A percentile compares a stretch with the other conserved stretches of the same genome.
Conservation (phyloP, 225 moss, liverwort and hornwort species). For the Lunularia cruciata region DNA sequence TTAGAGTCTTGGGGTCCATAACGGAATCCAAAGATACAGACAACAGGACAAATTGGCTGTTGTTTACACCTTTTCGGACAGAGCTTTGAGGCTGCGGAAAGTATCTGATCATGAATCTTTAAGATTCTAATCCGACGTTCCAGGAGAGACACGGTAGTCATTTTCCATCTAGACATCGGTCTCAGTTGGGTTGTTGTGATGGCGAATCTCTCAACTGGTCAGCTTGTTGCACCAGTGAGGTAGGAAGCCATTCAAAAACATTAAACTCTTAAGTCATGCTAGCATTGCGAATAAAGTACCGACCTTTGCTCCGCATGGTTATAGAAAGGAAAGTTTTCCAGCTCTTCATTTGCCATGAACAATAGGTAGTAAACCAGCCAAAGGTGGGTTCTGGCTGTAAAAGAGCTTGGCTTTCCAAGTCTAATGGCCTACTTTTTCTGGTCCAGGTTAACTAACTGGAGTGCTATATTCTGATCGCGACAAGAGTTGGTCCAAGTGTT, state of each 20-base stretch:
- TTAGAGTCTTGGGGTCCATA: no score
- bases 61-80: no score
- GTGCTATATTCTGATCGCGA: slow-evolving; percentile 52
- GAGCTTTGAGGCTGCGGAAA: no score
- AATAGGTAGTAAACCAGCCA: slow-evolving; percentile 18
- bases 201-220: background rate
- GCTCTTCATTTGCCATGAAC: background rate
- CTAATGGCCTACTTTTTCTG: slow-evolving; percentile 62
- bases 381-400: slow-evolving; percentile 19
- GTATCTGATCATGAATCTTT: no score
- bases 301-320: background rate
- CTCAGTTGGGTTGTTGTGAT: background rate
- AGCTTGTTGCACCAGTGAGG: background rate
- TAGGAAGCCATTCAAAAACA: background rate
- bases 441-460: slow-evolving; percentile 65
- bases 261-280: no score
- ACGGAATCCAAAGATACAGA: no score
- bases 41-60: no score
- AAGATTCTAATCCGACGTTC: no score
- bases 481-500: slow-evolving; percentile 47
- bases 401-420: slow-evolving; percentile 41
- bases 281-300: background rate
- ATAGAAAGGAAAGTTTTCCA: background rate
- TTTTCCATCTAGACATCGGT: no score
- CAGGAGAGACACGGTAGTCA: no score